Evolutionary conservation across 208 protist species (phyloP).

Genomic region (Leishmania gerbilli): DNA sequence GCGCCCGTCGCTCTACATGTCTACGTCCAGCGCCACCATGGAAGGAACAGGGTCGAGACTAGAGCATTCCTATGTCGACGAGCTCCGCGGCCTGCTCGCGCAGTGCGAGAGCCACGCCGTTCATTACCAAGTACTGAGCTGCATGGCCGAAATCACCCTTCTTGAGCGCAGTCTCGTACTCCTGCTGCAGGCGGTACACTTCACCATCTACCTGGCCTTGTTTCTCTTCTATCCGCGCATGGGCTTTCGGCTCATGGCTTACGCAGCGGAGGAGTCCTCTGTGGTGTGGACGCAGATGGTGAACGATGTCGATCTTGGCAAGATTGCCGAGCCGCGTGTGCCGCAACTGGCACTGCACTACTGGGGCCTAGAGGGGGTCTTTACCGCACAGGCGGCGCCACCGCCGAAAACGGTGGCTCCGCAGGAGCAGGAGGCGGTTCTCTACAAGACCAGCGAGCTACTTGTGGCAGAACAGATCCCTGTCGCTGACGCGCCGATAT

Average conservation of each 20-base stretch:
- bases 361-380: constrained; percentile 58
- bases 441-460: not conserved
- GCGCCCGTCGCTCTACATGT: constrained; percentile 2
- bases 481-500: not conserved
- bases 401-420: constrained; percentile 22
- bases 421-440: constrained; percentile 4
- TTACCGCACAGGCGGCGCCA: constrained; percentile 28
- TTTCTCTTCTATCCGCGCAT: constrained; percentile 70
- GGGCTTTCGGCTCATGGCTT: constrained; percentile 76
- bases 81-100: constrained; percentile 57
- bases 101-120: constrained; percentile 70
- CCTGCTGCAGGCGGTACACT: constrained; percentile 51
- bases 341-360: constrained; percentile 58
- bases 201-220: constrained; percentile 47
- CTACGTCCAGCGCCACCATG: not conserved
- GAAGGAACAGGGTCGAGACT: not conserved
- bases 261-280: constrained; percentile 77
- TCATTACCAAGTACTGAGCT: constrained; percentile 61
- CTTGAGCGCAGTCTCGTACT: constrained; percentile 56
- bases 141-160: constrained; percentile 63
- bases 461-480: not conserved
- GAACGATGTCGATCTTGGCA: constrained; percentile 81
- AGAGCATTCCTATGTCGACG: constrained; percentile 31
- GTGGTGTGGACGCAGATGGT: constrained; percentile 89
- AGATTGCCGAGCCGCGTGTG: constrained; percentile 50